phyloP scores from a whole-genome alignment of 495 filamentous ascomycete species.

The Hypoxylon crocopeplum region DNA sequence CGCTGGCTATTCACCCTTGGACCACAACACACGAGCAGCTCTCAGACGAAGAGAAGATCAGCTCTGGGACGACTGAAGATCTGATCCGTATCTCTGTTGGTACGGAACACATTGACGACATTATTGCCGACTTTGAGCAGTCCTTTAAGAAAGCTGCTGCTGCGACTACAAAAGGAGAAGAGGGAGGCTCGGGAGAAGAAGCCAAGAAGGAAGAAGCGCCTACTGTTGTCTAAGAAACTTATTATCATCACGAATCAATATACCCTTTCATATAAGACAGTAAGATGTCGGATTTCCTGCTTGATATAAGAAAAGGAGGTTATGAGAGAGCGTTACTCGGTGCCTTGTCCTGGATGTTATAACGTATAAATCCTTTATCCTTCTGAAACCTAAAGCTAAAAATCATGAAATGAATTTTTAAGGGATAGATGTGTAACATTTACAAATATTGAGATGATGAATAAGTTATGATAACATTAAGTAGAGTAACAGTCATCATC shows the following conservation, averaged over 20 bases:
- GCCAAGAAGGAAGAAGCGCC: constrained; percentile 47
- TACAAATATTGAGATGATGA: no score
- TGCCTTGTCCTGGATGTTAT: no score
- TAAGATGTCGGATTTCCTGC: not conserved
- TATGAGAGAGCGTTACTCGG: no score
- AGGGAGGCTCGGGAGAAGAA: constrained; percentile 18
- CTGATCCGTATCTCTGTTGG: constrained; percentile 96
- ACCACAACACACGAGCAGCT: constrained; percentile 96
- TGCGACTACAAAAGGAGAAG: constrained; percentile 38
- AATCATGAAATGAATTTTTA: no score
- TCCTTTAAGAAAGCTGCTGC: constrained; percentile 69
- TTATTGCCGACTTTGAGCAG: constrained; percentile 95
- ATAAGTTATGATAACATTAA: no score
- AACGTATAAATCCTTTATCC: no score
- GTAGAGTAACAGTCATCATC: no score
- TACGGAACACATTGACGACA: constrained; percentile 97
- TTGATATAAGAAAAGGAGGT: not conserved
- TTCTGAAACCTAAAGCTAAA: no score
- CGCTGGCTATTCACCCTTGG: constrained; percentile 95
- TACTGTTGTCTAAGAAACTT: constrained; percentile 42
- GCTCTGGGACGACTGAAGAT: constrained; percentile 89
- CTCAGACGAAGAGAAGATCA: constrained; percentile 77
- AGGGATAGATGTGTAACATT: no score
- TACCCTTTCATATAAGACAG: constrained; percentile 10
- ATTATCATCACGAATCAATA: not conserved